Conservation (phyloP, 2,329 filamentous ascomycete genomes). For the Dryadomyces sulphureus region DNA sequence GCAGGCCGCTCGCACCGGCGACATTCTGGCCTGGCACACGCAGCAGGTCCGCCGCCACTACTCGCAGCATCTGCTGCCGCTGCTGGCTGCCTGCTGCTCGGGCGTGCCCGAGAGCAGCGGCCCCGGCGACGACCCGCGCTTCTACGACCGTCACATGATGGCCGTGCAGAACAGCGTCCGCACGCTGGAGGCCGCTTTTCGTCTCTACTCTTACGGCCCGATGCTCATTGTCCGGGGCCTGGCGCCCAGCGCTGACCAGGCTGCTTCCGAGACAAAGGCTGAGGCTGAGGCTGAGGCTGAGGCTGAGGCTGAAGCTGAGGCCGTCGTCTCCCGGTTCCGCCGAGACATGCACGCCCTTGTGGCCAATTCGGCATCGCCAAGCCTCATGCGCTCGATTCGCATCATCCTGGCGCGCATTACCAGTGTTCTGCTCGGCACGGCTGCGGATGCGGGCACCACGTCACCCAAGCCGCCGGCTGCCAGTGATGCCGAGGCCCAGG, state of each 20-base stretch:
- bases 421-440: conserved; percentile 29
- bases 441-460: neutral
- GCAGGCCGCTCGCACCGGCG: conserved; percentile 34
- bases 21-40: conserved; percentile 45
- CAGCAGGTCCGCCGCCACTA: conserved; percentile 48
- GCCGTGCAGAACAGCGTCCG: conserved; percentile 32
- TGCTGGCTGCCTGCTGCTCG: conserved; percentile 30
- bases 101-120: neutral
- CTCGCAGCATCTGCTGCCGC: conserved; percentile 40
- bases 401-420: conserved; percentile 39
- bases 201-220: conserved; percentile 41
- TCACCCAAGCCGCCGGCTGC: conserved; percentile 13
- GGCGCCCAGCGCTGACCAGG: conserved; percentile 16
- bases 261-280: no score
- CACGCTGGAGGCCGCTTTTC: conserved; percentile 43
- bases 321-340: conserved; percentile 30
- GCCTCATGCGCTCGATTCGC: conserved; percentile 38
- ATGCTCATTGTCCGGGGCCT: conserved; percentile 32
- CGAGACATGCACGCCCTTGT: conserved; percentile 50
- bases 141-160: conserved; percentile 30
- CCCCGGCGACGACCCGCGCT: neutral
- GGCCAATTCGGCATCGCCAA: conserved; percentile 43
- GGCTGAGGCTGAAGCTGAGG: conserved; percentile 14
- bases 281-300: no score
- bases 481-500: conserved; percentile 17